Evolutionary conservation across 371 early-diverging fungal genomes (phyloP).

Genomic region (Dichotomocladium elegans): DNA sequence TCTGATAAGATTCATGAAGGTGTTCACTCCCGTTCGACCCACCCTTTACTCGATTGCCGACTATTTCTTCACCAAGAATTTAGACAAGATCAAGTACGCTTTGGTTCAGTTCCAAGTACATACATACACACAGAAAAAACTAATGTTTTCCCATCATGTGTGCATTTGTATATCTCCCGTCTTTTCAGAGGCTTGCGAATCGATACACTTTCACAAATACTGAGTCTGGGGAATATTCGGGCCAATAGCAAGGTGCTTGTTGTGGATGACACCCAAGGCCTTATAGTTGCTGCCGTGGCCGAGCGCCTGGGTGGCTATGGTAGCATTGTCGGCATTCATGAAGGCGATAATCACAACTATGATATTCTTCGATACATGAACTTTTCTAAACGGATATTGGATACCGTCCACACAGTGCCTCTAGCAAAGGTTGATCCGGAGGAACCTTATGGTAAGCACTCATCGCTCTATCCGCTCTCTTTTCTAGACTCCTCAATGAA

Average conservation of each 20-base stretch:
- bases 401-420: conserved; percentile 63
- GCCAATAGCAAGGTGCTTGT: conserved; percentile 63
- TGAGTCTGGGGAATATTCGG: conserved; percentile 79
- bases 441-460: conserved; percentile 57
- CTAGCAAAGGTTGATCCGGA: conserved; percentile 58
- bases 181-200: conserved; percentile 68
- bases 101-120: too few relatives aligned
- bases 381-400: conserved; percentile 48
- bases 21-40: conserved; percentile 80
- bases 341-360: conserved; percentile 72
- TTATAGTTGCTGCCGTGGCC: conserved; percentile 74
- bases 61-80: conserved; percentile 75
- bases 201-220: conserved; percentile 90
- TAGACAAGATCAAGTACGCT: conserved; percentile 77
- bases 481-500: too few relatives aligned
- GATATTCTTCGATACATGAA: conserved; percentile 82
- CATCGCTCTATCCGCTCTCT: too few relatives aligned
- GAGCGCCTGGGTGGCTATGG: conserved; percentile 83
- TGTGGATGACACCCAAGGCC: conserved; percentile 88
- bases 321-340: conserved; percentile 65
- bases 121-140: too few relatives aligned
- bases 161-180: not conserved
- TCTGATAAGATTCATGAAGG: conserved; percentile 68
- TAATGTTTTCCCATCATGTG: not conserved
- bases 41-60: conserved; percentile 75